Percentiles rank a stretch among this genome's conserved stretches.
Evolutionary conservation across 805 yeast species (phyloP).

Genomic region (Candida nitratophila): DNA sequence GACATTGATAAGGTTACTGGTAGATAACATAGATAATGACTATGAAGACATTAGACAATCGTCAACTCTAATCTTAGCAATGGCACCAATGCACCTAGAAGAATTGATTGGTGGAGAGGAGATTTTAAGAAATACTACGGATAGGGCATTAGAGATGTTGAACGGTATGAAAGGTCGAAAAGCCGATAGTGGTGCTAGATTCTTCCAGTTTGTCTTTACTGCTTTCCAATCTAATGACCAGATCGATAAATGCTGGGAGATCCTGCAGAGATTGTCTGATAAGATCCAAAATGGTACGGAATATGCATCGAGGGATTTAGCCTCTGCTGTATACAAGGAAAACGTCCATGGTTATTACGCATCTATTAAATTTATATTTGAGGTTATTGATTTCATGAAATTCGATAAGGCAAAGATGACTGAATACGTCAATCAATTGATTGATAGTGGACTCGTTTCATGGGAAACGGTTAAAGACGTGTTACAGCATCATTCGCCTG

Average conservation of each 20-base stretch:
- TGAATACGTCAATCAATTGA: conserved; percentile 5
- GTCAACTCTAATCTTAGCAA: conserved; percentile 39
- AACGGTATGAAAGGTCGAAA: conserved; percentile 47
- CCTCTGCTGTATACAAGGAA: conserved; percentile 36
- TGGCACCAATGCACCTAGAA: conserved; percentile 31
- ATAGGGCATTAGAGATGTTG: conserved; percentile 23
- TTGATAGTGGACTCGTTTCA: conserved; percentile 6
- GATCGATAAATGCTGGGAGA: conserved; percentile 13
- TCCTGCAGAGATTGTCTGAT: conserved; percentile 25
- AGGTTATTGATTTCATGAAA: conserved; percentile 10
- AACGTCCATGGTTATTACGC: conserved; percentile 69
- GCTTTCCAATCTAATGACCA: conserved; percentile 22
- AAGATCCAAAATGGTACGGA: conserved; percentile 27
- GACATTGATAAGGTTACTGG: conserved; percentile 37
- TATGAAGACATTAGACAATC: conserved; percentile 68
- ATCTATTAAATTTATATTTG: conserved; percentile 38
- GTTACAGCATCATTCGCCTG: conserved; percentile 65
- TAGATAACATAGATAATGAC: conserved; percentile 60
- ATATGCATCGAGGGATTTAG: conserved; percentile 28
- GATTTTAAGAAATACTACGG: conserved; percentile 12
- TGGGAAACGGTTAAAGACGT: conserved; percentile 44
- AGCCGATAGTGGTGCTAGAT: conserved; percentile 75
- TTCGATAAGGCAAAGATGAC: background rate
- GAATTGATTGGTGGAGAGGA: conserved; percentile 6
- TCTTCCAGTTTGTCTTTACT: conserved; percentile 44